A percentile compares a stretch with the other conserved stretches of the same genome.
Conservation (phyloP, 306 rosid genomes). For the Citrullus amarus region DNA sequence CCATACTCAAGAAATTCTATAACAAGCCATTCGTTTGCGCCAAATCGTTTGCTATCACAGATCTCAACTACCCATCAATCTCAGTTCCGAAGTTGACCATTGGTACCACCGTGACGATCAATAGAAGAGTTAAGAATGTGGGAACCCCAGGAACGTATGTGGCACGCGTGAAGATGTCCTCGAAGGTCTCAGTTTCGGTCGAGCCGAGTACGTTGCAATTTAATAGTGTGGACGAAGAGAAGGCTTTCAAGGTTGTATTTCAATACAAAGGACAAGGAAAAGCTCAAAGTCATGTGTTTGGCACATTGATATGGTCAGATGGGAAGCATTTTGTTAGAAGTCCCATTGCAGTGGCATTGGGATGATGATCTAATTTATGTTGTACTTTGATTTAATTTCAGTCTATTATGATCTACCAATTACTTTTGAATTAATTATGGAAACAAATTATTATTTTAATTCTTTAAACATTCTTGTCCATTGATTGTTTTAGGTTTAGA, state of each 20-base stretch:
- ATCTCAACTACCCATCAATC: conserved; percentile 46
- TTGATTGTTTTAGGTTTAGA: too few relatives aligned
- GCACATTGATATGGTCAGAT: conserved; percentile 30
- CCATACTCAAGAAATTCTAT: conserved; percentile 10
- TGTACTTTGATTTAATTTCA: too few relatives aligned
- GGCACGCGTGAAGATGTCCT: neutral
- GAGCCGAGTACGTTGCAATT: conserved; percentile 22
- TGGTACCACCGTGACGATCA: neutral
- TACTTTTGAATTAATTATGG: too few relatives aligned
- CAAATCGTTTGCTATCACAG: conserved; percentile 7
- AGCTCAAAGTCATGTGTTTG: conserved; percentile 2
- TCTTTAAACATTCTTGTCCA: too few relatives aligned
- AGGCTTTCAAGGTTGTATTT: conserved; percentile 18
- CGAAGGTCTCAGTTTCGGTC: conserved; percentile 13
- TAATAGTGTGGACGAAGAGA: conserved; percentile 25
- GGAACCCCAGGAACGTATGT: conserved; percentile 23
- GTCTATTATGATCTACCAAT: too few relatives aligned
- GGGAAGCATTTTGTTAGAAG: conserved; percentile 13
- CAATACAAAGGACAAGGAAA: neutral
- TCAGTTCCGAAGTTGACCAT: neutral
- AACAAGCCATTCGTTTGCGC: conserved; percentile 14
- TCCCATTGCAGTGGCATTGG: neutral
- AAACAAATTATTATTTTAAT: too few relatives aligned
- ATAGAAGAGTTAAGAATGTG: conserved; percentile 38
- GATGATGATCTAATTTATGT: neutral